Conservation (phyloP, 805 yeast species). For the Kodamaea laetipori region DNA sequence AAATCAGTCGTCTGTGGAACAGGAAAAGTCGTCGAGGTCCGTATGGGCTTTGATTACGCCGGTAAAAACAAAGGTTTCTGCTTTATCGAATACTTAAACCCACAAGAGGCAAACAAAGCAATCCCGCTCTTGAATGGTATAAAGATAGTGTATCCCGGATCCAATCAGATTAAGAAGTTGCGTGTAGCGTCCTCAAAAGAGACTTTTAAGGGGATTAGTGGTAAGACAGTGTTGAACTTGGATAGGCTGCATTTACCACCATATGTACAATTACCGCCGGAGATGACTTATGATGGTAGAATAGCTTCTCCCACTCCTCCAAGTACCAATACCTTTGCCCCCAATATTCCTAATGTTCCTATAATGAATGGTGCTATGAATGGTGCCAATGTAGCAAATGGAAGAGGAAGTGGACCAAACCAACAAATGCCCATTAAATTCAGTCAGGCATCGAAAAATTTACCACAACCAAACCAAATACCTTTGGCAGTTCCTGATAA, state of each 20-base stretch:
- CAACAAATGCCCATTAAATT: conserved; percentile 43
- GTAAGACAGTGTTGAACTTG: conserved; percentile 46
- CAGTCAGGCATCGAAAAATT: conserved; percentile 54
- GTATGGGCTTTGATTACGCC: conserved; percentile 59
- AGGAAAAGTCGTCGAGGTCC: conserved; percentile 68
- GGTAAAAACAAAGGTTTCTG: conserved; percentile 69
- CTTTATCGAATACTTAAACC: conserved; percentile 57
- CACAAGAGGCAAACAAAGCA: conserved; percentile 57
- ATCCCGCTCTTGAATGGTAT: conserved; percentile 46
- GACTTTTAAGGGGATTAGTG: conserved; percentile 42
- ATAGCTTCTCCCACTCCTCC: conserved; percentile 8
- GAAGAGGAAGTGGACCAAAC: neutral
- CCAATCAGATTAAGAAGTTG: conserved; percentile 42
- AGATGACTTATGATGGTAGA: conserved; percentile 17
- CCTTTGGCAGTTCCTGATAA: conserved; percentile 56
- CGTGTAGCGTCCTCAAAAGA: conserved; percentile 65
- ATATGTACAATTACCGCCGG: conserved; percentile 59
- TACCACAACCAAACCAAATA: conserved; percentile 51
- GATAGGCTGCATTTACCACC: conserved; percentile 53
- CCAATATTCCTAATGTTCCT: conserved; percentile 1
- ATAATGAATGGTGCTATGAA: neutral
- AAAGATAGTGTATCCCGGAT: conserved; percentile 32
- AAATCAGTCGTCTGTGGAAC: conserved; percentile 69
- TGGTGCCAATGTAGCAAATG: neutral
- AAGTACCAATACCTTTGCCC: conserved; percentile 3